Conservation (phyloP, 78 protist species). For the Parvularia atlantis region DNA sequence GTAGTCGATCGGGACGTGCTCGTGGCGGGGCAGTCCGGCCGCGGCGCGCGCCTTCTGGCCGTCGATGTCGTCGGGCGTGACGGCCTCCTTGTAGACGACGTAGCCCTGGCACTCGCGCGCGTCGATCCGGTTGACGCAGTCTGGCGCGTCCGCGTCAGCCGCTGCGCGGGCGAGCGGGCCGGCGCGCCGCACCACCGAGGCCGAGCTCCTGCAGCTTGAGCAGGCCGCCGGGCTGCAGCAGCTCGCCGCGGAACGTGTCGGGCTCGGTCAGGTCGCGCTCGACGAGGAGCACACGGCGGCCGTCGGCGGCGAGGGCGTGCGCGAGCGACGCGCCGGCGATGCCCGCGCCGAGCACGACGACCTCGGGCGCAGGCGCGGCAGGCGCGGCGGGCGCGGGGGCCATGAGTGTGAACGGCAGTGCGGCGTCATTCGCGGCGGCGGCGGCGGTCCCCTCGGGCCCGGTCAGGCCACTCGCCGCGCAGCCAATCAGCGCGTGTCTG, state of each 20-base stretch:
- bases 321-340: slow-evolving; percentile 59
- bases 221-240: slow-evolving; percentile 81
- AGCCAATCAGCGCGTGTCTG: too few species aligned
- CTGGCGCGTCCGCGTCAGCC: not conserved
- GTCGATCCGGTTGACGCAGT: slow-evolving; percentile 53
- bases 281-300: slow-evolving; percentile 37
- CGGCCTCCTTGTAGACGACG: slow-evolving; percentile 21
- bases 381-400: too few species aligned
- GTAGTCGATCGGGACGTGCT: slow-evolving; percentile 29
- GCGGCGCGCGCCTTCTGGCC: not conserved
- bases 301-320: slow-evolving; percentile 37
- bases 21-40: not conserved
- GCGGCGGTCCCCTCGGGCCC: too few species aligned
- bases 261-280: slow-evolving; percentile 62
- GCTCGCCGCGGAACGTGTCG: slow-evolving; percentile 72
- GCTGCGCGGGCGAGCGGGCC: too few species aligned
- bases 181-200: slow-evolving; percentile 12
- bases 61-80: not conserved
- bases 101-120: slow-evolving; percentile 36
- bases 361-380: slow-evolving; percentile 9
- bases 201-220: slow-evolving; percentile 39
- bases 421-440: too few species aligned
- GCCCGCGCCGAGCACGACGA: slow-evolving; percentile 63
- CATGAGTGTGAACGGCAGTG: too few species aligned
- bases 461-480: too few species aligned